Conservation (phyloP, 2,329 filamentous ascomycete genomes). For the Neodidymelliopsis sp. region DNA sequence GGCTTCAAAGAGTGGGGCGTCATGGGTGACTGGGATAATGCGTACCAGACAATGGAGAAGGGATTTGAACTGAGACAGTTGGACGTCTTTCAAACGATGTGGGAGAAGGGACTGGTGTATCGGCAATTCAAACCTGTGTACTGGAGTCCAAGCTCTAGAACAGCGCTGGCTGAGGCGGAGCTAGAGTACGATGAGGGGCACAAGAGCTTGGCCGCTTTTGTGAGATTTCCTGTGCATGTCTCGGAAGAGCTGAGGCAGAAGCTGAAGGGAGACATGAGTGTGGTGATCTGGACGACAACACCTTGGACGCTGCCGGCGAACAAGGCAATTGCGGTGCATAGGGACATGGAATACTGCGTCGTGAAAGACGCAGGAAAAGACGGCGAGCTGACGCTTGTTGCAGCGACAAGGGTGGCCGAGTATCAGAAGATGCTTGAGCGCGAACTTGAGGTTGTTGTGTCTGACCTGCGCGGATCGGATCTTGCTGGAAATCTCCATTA, state of each 20-base stretch:
- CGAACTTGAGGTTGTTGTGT: constrained; percentile 58
- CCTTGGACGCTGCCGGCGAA: constrained; percentile 98
- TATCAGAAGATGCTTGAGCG: constrained; percentile 43
- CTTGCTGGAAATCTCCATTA: constrained; percentile 71
- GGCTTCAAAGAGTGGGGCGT: constrained; percentile 77
- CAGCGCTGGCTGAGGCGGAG: constrained; percentile 83
- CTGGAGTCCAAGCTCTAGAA: constrained; percentile 82
- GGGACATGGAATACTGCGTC: constrained; percentile 76
- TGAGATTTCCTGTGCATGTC: constrained; percentile 74
- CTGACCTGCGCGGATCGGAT: constrained; percentile 68
- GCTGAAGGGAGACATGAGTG: constrained; percentile 60
- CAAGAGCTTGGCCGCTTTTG: constrained; percentile 74
- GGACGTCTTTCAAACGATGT: constrained; percentile 77
- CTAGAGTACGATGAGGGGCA: constrained; percentile 83
- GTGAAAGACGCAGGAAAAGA: constrained; percentile 55
- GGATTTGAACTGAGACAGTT: constrained; percentile 79
- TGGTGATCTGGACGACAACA: constrained; percentile 98
- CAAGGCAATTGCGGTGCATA: constrained; percentile 82
- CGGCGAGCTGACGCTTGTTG: constrained; percentile 72
- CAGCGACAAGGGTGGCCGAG: constrained; percentile 71
- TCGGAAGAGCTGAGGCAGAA: constrained; percentile 53
- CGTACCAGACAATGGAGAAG: constrained; percentile 81
- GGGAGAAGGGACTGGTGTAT: constrained; percentile 74
- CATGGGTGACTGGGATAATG: constrained; percentile 80
- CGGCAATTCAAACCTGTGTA: constrained; percentile 83